Conservation (phyloP, 106 monocot species). For the Hemerocallis citrina region DNA sequence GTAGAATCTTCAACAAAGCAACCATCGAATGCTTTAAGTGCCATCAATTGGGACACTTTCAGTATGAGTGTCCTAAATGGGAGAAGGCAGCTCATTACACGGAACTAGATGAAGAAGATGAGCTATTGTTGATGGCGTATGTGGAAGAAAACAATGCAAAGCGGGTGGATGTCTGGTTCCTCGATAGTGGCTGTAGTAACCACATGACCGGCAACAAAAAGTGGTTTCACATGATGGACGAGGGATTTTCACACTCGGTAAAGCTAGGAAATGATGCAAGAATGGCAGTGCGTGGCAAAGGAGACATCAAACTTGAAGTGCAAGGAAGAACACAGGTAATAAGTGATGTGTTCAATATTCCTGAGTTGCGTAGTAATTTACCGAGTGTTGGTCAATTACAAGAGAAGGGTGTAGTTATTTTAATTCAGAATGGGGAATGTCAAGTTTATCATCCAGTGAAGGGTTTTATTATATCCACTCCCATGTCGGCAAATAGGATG, state of each 20-base stretch:
- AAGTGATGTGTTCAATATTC: conserved; percentile 5
- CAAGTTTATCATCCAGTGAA: conserved; percentile 1
- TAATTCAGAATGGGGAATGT: not conserved
- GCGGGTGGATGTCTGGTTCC: conserved; percentile 9
- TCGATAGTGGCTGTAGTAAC: conserved; percentile 7
- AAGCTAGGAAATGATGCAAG: conserved; percentile 8
- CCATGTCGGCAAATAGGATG: conserved; percentile 5
- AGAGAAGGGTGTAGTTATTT: conserved; percentile 6
- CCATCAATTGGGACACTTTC: too few species aligned
- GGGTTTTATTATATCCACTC: not conserved
- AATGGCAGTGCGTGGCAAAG: not conserved
- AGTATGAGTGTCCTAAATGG: too few species aligned
- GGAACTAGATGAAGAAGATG: too few species aligned
- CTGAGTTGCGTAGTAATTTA: conserved; percentile 7
- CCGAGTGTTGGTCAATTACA: conserved; percentile 15
- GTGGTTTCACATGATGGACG: too few species aligned
- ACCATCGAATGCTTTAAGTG: too few species aligned
- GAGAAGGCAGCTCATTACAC: too few species aligned
- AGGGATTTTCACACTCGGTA: too few species aligned
- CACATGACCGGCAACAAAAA: conserved; percentile 10
- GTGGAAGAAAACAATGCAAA: too few species aligned
- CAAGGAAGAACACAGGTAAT: conserved; percentile 14
- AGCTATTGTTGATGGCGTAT: too few species aligned
- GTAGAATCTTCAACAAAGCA: too few species aligned
- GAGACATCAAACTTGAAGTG: too few species aligned